Evolutionary conservation across 179 eudicot genomes (phyloP).

Genomic region (Vitellaria paradoxa): DNA sequence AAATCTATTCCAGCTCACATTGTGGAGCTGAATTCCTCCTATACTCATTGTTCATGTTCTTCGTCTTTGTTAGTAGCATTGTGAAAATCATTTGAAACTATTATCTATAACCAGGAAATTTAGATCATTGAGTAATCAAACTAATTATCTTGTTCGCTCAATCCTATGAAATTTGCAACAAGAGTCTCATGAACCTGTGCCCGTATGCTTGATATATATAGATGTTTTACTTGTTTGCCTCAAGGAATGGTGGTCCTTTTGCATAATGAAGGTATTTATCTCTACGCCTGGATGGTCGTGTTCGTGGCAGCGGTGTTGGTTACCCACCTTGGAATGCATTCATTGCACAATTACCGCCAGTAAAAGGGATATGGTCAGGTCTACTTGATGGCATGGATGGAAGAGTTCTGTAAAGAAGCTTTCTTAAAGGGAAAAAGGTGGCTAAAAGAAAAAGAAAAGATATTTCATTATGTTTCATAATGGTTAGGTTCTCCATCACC

Average conservation of each 20-base stretch:
- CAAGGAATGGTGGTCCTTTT: neutral
- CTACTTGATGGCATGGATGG: conserved; percentile 98
- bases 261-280: conserved; percentile 64
- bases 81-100: neutral
- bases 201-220: neutral
- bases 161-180: neutral
- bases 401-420: conserved; percentile 49
- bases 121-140: neutral
- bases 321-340: conserved; percentile 99
- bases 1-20: neutral
- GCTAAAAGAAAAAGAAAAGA: too few relatives aligned
- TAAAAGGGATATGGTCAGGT: conserved; percentile 93
- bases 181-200: neutral
- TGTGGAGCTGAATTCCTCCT: neutral
- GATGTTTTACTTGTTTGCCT: neutral
- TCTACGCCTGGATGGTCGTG: conserved; percentile 91
- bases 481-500: too few relatives aligned
- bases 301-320: conserved; percentile 97
- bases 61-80: neutral
- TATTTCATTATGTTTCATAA: too few relatives aligned
- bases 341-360: conserved; percentile 83
- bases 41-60: neutral
- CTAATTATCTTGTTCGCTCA: neutral
- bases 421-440: neutral
- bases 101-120: neutral